Base-by-base conservation (phyloP, 805 yeast species). In the Starmera dryadoides region DNA sequence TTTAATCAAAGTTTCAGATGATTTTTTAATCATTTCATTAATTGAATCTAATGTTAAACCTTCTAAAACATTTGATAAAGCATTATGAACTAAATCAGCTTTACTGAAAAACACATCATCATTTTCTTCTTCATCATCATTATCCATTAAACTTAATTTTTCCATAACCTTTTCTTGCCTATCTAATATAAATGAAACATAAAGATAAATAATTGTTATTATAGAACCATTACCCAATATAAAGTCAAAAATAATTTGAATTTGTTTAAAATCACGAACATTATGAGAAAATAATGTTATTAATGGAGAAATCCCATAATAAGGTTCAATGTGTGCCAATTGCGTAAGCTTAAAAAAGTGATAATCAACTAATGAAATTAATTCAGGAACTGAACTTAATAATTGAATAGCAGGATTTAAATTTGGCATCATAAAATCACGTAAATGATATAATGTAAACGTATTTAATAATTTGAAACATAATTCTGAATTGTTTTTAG, bases 391-490 rank as follows among this genome's bases (percentile, higher is more conserved):
- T 17, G 89, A 58, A 16, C 63, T 58, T 41, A 88, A 61, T 40
- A 86, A 88, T 38, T 71, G 73, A 10, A 86, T 58, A 1, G 95
- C 72, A 8, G 84, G 73, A 21, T 73, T 71, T 31, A 91, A 69
- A 18, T 77, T 72, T 4, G 80, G 73, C 58, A 86, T 69, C 95
- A 91, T 83, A 55, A 79, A 93, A 59, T 91, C 98, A 35, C 98
- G 68, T 33, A 93, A 60, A 53, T 79, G 84, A 38, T 63, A 46
- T 8, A 83, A 47, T 0, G 93, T 69, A 35, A 87, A 62, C 23
- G 61, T 55, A 40, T 78, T 81, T 36, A 89, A 61, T 6, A 78
- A 50, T 17, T 52, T 52, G 42, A 66, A 72, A 18, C 36, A 33
- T 17, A 20, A 8, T 14, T 36, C 34, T n/a, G 2, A 71, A 59